These are phyloP conservation scores for Trametes versicolor DNA, from an alignment of 1,284 basidiomycete genomes.

Conservation along the genomic window DNA sequence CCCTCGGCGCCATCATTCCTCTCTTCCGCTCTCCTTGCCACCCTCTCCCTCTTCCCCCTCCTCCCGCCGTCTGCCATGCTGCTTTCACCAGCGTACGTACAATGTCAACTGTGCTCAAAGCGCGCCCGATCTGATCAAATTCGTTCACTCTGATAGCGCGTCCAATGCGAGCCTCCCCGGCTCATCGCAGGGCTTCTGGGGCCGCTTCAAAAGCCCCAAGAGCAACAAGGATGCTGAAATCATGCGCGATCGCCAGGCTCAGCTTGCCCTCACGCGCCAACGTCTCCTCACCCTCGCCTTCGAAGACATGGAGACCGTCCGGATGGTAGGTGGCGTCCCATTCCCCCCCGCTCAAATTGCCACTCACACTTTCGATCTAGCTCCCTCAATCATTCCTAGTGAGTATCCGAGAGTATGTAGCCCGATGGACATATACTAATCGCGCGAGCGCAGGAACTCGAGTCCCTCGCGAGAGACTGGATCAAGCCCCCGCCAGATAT, in stretches of 20 bases:
- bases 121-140: slow-evolving; percentile 45
- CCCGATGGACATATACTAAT: neutral
- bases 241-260: slow-evolving; percentile 55
- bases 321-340: slow-evolving; percentile 57
- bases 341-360: neutral
- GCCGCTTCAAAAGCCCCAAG: slow-evolving; percentile 66
- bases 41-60: slow-evolving; percentile 26
- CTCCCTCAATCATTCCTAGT: slow-evolving; percentile 72
- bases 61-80: slow-evolving; percentile 57
- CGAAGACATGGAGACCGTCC: slow-evolving; percentile 84
- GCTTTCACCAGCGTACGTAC: slow-evolving; percentile 79
- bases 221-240: slow-evolving; percentile 61
- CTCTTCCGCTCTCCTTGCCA: slow-evolving; percentile 24
- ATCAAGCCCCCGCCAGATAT: slow-evolving; percentile 82
- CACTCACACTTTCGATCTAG: slow-evolving; percentile 45
- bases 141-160: slow-evolving; percentile 56
- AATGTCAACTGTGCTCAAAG: slow-evolving; percentile 37
- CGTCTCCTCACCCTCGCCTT: slow-evolving; percentile 83
- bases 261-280: slow-evolving; percentile 72
- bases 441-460: slow-evolving; percentile 66
- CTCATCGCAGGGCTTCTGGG: slow-evolving; percentile 67
- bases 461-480: slow-evolving; percentile 82
- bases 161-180: slow-evolving; percentile 66
- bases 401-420: slow-evolving; percentile 33
- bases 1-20: slow-evolving; percentile 24